Conservation (phyloP, 192 early-diverging fungal species). For the Backusella westeae region DNA sequence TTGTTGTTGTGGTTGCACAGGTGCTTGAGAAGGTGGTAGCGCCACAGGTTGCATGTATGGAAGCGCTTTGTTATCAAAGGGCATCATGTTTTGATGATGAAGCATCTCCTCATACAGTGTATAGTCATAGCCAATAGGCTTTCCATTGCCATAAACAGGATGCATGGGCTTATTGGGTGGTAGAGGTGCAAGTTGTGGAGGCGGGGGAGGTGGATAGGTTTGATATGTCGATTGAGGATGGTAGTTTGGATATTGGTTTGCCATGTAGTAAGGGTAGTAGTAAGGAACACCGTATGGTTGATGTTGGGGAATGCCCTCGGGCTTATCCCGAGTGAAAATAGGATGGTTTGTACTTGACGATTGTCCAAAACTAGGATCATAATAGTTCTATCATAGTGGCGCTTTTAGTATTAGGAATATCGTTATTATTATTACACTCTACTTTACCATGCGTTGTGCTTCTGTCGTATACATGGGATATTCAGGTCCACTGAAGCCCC, state of each 20-base stretch:
- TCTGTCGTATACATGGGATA: neutral
- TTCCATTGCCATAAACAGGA: neutral
- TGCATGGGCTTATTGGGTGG: neutral
- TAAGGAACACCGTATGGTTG: neutral
- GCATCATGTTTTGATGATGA: neutral
- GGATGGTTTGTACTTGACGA: neutral
- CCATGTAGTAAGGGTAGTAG: neutral
- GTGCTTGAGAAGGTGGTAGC: neutral
- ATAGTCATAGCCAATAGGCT: neutral
- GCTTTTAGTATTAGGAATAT: neutral
- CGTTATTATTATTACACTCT: neutral
- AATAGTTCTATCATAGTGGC: neutral
- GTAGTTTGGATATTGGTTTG: slow-evolving; percentile 5
- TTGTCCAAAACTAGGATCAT: neutral
- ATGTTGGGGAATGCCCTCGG: neutral
- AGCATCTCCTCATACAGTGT: neutral
- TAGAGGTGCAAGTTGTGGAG: neutral
- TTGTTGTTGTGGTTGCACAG: neutral
- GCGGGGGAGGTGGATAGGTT: neutral
- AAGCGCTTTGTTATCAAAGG: neutral
- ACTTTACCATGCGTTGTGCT: neutral
- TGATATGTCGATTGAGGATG: neutral
- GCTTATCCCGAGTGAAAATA: neutral
- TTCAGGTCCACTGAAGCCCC: neutral
- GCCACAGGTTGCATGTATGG: neutral